A percentile compares a stretch with the other conserved stretches of the same genome.
These are phyloP conservation scores for Blepharisma undulans DNA, from an alignment of 169 alveolate species.

Conservation along the genomic window DNA sequence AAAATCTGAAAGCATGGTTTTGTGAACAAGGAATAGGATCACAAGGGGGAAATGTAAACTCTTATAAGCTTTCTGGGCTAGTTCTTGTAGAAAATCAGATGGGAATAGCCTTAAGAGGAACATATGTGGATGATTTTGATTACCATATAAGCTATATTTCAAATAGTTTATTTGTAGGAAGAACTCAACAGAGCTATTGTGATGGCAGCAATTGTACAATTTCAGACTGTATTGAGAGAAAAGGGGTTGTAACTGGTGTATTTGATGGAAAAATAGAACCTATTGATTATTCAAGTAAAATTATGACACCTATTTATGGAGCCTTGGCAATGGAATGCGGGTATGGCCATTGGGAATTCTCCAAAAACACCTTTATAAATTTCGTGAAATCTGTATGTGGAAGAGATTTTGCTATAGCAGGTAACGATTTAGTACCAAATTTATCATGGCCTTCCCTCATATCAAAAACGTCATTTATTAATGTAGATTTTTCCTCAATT, in stretches of 20 bases:
- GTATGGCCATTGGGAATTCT: background rate
- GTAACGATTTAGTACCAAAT: background rate
- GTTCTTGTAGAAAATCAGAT: background rate
- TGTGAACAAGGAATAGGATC: background rate
- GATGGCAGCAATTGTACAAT: background rate
- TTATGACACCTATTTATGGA: background rate
- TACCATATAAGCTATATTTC: background rate
- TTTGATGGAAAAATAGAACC: background rate
- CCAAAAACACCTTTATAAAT: background rate
- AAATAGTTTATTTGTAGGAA: background rate
- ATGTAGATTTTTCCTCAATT: background rate
- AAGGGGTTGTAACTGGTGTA: background rate
- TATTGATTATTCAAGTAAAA: background rate
- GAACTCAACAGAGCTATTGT: slow-evolving; percentile 16
- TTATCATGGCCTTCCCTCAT: background rate
- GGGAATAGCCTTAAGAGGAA: background rate
- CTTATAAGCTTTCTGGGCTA: background rate
- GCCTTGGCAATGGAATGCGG: background rate
- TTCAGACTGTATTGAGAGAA: background rate
- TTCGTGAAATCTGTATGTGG: background rate
- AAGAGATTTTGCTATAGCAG: background rate
- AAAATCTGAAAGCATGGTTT: background rate
- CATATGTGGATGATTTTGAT: background rate
- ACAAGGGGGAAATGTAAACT: background rate
- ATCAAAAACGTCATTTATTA: background rate